Evolutionary conservation across 495 filamentous ascomycete species (phyloP), one percentile per base, ranked within the genome.

Genomic region (Poronia punctata): DNA sequence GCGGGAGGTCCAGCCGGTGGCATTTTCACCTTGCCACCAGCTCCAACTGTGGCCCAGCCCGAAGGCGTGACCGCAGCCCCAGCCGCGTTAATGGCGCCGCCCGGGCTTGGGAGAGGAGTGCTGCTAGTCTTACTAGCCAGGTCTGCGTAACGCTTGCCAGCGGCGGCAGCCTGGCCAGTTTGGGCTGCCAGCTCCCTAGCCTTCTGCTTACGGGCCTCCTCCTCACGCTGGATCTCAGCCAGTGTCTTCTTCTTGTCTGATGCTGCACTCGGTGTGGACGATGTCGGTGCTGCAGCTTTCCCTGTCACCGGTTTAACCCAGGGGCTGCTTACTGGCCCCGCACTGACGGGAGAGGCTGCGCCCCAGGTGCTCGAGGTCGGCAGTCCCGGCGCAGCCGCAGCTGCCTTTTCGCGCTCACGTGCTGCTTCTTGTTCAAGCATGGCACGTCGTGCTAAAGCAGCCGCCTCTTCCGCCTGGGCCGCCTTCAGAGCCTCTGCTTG

Each of bases 21-120:
- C 11, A 78, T 67, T 70, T 94, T 97, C 22, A 82, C 74, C 65
- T 95, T 97, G 4, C 92, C 92, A 42, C 87, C 78, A 10, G 89
- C 86, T n/a, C 93, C 93, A 29, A 97, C 92, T 0, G 89, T 97
- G 22, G 88, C 90, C 93, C 93, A 97, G 14, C 87, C 88, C 54
- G 33, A 45, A 5, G 34, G 29, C 26, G 52, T 26, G 9, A 63
- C 46, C 3, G 63, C 29, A 5, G 60, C 49, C 12, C 56, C 49
- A 17, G 62, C 48, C 7, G 55, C 55, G 60, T 57, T 31, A 59
- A 49, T 36, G 45, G 34, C 31, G 61, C 56, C n/a, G 7, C 49
- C 35, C n/a, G 38, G 48, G 14, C 14, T 41, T 22, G 49, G 47
- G 7, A 26, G 17, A 11, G 46, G 42, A 5, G 35, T 19, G n/a